Evolutionary conservation across 2,329 filamentous ascomycete species (phyloP), one percentile per base, ranked within the genome.

Genomic region (Pseudogymnoascus sp.): DNA sequence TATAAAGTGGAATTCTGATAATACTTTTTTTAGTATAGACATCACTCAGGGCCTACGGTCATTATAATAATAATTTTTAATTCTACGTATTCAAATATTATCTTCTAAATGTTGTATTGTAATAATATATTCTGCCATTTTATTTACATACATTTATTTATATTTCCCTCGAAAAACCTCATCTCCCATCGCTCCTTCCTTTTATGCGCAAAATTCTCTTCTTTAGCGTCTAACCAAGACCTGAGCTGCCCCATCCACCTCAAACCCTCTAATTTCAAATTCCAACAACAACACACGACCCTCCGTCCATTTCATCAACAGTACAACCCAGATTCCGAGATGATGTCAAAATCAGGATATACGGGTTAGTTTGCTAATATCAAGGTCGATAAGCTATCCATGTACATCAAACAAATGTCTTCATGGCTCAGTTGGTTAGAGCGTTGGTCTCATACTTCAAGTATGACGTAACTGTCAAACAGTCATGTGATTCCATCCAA

Each of bases 371-470:
- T n/a, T 16, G 31, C 14, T n/a, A 14, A 59, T 11, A 59, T 59
- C 14, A 31, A n/a, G 4, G 2, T 23, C 16, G 9, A 59, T 59
- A 28, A 16, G 9, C 3, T 8, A 28, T 11, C 49, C 23, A 36
- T 36, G 25, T 36, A 31, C 49, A 59, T 59, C 23, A 31, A 59
- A 59, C 36, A 31, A 61, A 31, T 37, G 71, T 73, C 70, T 73
- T 72, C 67, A 71, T 74, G 72, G 70, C 72, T 73, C 70, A 73
- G 72, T 74, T 73, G 72, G 71, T 68, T 70, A 73, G 71, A 74
- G 72, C 71, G 72, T 73, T 72, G 71, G 72, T 73, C 72, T 74
- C 71, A 73, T 72, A 8, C 25, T 28, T 21, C 28, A n/a, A 16
- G 49, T 56, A 62, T 62, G 60, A 62, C 40, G 40, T 43, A 43